Conservation (phyloP, 768 basidiomycete species). For the Leucosporidium creatinivorum region DNA sequence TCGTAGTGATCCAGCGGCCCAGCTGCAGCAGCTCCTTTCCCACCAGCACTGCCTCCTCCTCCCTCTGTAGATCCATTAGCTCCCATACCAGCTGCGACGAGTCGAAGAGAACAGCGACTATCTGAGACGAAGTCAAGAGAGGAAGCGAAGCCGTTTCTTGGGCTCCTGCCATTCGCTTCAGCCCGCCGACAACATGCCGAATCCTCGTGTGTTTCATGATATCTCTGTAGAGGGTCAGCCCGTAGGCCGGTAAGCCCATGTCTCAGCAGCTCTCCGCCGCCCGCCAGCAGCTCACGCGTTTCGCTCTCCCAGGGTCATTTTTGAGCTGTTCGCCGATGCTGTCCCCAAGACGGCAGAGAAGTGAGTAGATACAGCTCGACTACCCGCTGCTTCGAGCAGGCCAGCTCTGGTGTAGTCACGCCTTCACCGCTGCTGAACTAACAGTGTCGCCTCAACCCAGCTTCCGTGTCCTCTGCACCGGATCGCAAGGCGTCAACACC, state of each 20-base stretch:
- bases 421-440: background rate
- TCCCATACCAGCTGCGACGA: background rate
- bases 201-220: conserved; percentile 29
- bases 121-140: too few relatives aligned
- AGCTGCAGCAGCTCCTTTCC: background rate
- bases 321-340: conserved; percentile 64
- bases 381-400: background rate
- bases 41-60: background rate
- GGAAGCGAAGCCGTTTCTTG: too few relatives aligned
- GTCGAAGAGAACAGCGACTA: too few relatives aligned
- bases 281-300: conserved; percentile 15
- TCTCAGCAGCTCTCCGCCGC: background rate
- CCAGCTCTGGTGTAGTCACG: background rate
- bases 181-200: conserved; percentile 3
- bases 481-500: conserved; percentile 67
- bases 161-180: too few relatives aligned
- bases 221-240: conserved; percentile 26
- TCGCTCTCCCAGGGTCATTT: conserved; percentile 37
- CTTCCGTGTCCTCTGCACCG: conserved; percentile 78
- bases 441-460: conserved; percentile 44
- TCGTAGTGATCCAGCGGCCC: conserved; percentile 5
- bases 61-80: background rate
- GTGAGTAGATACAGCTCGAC: conserved; percentile 45
- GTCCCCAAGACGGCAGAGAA: conserved; percentile 74
- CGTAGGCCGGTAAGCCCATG: conserved; percentile 14